Evolutionary conservation across 306 rosid genomes (phyloP).

Genomic region (Lablab purpureus): DNA sequence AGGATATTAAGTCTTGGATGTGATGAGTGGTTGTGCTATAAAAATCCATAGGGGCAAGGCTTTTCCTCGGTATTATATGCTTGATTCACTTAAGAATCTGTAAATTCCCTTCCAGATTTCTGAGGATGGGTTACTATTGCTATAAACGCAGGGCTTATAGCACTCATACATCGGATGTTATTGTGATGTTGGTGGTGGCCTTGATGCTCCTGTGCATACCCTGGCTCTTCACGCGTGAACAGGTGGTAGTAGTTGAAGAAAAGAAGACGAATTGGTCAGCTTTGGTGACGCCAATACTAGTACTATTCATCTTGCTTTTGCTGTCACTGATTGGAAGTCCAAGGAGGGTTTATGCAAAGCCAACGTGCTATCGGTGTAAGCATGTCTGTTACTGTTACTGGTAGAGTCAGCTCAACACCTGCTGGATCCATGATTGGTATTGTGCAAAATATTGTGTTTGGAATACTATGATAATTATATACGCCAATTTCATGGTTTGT

Average conservation of each 20-base stretch:
- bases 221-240: constrained; percentile 41
- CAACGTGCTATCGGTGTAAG: constrained; percentile 43
- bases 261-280: constrained; percentile 54
- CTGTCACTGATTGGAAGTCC: constrained; percentile 45
- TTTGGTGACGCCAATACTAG: constrained; percentile 44
- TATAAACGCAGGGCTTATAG: constrained; percentile 41
- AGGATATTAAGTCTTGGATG: constrained; percentile 25
- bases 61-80: not conserved
- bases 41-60: not conserved
- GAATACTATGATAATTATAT: not conserved
- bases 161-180: constrained; percentile 43
- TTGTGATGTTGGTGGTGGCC: constrained; percentile 56
- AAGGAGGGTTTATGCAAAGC: constrained; percentile 14
- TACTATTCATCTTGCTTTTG: constrained; percentile 56
- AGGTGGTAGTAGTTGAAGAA: constrained; percentile 35
- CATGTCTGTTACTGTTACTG: constrained; percentile 53
- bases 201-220: constrained; percentile 52
- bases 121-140: constrained; percentile 54
- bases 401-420: constrained; percentile 37
- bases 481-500: not conserved
- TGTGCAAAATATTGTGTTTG: too few relatives aligned
- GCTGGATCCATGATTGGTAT: not conserved
- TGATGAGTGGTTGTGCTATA: not conserved
- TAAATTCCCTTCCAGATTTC: not conserved
- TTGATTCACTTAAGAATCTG: not conserved